Conservation (phyloP, 192 early-diverging fungal genomes). For the Geranomyces michiganensis region DNA sequence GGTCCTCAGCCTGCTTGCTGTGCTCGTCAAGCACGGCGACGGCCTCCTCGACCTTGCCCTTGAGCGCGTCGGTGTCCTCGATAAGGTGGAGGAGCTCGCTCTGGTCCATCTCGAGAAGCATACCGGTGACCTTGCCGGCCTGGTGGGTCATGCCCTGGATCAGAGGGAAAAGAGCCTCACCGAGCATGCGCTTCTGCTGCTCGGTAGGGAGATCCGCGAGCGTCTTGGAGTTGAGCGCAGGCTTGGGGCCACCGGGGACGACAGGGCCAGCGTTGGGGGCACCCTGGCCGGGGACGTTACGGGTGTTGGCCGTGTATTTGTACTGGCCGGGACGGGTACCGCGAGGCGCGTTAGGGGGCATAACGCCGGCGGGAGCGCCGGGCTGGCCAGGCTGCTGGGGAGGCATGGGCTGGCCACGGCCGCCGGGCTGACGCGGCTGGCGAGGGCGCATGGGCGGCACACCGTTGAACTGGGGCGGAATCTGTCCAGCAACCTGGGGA, state of each 20-base stretch:
- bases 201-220: conserved; percentile 81
- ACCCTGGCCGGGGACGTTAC: conserved; percentile 47
- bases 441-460: conserved; percentile 49
- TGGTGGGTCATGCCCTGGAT: conserved; percentile 73
- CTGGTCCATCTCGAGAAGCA: conserved; percentile 99
- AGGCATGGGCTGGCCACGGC: conserved; percentile 47
- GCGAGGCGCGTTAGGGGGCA: conserved; percentile 48
- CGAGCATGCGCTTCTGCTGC: conserved; percentile 94
- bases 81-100: conserved; percentile 87
- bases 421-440: conserved; percentile 24
- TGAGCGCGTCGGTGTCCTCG: conserved; percentile 78
- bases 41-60: conserved; percentile 84
- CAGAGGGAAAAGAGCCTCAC: conserved; percentile 91
- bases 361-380: conserved; percentile 24
- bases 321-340: conserved; percentile 40
- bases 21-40: conserved; percentile 81
- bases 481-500: conserved; percentile 27
- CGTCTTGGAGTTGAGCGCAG: conserved; percentile 71
- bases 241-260: conserved; percentile 39
- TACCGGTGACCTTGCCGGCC: conserved; percentile 98
- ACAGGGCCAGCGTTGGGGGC: conserved; percentile 40
- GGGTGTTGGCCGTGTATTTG: conserved; percentile 56
- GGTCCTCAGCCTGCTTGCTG: conserved; percentile 27
- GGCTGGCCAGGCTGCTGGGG: conserved; percentile 43
- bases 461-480: conserved; percentile 45